phyloP scores from a whole-genome alignment of 352 stramenopile species.

The Phytophthora syringae region DNA sequence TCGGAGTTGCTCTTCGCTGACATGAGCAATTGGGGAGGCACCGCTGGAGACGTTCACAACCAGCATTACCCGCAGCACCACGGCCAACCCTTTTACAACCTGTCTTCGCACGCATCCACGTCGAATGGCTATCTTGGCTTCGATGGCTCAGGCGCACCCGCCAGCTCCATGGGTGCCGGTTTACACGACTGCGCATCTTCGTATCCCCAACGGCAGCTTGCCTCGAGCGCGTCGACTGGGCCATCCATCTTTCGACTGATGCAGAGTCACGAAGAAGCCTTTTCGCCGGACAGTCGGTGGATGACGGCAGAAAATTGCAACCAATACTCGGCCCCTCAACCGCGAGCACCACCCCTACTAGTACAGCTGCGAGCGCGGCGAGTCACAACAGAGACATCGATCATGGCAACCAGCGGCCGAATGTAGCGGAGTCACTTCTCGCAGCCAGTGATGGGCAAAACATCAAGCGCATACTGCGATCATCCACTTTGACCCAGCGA shows the following conservation, averaged over 20 bases:
- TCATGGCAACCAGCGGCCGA: slow-evolving; percentile 6
- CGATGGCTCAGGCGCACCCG: slow-evolving; percentile 10
- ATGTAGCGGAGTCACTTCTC: slow-evolving; percentile 1
- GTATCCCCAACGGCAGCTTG: slow-evolving; percentile 26
- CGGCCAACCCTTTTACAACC: slow-evolving; percentile 24
- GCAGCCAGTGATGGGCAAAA: slow-evolving; percentile 5
- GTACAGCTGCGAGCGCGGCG: neutral
- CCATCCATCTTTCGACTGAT: slow-evolving; percentile 25
- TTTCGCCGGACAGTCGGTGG: slow-evolving; percentile 13
- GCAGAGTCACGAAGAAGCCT: slow-evolving; percentile 24
- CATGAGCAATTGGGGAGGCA: slow-evolving; percentile 34
- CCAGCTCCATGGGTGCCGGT: slow-evolving; percentile 10
- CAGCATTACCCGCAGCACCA: slow-evolving; percentile 34
- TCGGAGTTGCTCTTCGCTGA: slow-evolving; percentile 51
- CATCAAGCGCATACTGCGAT: slow-evolving; percentile 32
- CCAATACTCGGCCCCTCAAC: slow-evolving; percentile 24
- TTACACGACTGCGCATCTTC: slow-evolving; percentile 19
- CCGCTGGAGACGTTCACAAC: slow-evolving; percentile 20
- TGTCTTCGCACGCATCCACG: slow-evolving; percentile 13
- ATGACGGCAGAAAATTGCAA: slow-evolving; percentile 15
- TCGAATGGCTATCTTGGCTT: slow-evolving; percentile 22
- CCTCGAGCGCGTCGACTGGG: slow-evolving; percentile 8
- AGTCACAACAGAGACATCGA: neutral
- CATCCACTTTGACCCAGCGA: slow-evolving; percentile 23
- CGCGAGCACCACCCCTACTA: slow-evolving; percentile 10